These are phyloP conservation scores for Rosa rugosa DNA, from an alignment of 306 rosid genomes.

Conservation along the genomic window DNA sequence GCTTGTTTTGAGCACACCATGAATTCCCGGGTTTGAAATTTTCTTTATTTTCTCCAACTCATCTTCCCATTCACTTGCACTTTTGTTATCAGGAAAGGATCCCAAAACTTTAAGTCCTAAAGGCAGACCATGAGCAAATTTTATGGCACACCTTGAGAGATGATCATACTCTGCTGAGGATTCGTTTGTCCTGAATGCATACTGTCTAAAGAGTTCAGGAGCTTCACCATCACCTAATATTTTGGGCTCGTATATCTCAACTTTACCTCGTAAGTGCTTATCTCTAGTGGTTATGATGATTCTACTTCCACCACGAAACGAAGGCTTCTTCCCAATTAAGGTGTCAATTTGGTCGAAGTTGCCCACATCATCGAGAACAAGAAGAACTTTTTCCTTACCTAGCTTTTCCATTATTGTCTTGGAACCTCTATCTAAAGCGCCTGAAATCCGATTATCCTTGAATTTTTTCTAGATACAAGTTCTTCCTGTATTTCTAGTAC, in stretches of 20 bases:
- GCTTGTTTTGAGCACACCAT: not conserved
- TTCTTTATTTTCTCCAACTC: too few relatives aligned
- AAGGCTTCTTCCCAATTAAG: too few relatives aligned
- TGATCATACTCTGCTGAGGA: not conserved
- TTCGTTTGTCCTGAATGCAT: not conserved
- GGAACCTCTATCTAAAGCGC: too few relatives aligned
- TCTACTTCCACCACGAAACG: too few relatives aligned
- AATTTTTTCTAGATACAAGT: not conserved
- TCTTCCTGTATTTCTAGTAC: not conserved
- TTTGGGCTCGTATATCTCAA: not conserved
- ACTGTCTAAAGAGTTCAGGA: conserved; percentile 10
- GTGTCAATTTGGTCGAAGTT: too few relatives aligned
- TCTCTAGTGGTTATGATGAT: conserved; percentile 10
- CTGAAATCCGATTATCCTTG: too few relatives aligned
- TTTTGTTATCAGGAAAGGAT: not conserved
- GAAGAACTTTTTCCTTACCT: too few relatives aligned
- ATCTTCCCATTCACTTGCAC: not conserved
- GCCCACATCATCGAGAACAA: too few relatives aligned
- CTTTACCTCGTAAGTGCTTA: not conserved
- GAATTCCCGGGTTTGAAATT: too few relatives aligned
- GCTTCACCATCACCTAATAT: conserved; percentile 9
- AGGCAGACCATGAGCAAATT: conserved; percentile 19
- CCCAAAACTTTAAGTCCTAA: conserved; percentile 23
- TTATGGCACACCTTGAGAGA: not conserved
- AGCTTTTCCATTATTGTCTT: too few relatives aligned